Conservation (phyloP, 371 early-diverging fungal species). For the Capillidium rhysosporum region DNA sequence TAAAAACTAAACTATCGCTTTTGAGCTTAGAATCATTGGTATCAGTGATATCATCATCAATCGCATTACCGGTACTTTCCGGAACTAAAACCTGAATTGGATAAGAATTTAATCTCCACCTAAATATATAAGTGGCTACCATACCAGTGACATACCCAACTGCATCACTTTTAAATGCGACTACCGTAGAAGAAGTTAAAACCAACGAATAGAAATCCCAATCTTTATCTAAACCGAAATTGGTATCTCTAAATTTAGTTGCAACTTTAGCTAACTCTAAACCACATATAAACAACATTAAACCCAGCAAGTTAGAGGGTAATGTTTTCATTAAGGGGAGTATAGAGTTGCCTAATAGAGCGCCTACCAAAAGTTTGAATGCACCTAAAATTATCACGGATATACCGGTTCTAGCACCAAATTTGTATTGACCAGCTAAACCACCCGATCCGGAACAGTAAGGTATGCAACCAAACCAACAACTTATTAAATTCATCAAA, state of each 20-base stretch:
- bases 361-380: constrained; percentile 49
- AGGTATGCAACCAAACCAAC: constrained; percentile 74
- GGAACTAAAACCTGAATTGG: too few relatives aligned
- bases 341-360: constrained; percentile 63
- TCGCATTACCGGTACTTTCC: too few relatives aligned
- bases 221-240: too few relatives aligned
- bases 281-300: constrained; percentile 70
- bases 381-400: constrained; percentile 55
- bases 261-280: constrained; percentile 54
- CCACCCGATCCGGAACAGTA: constrained; percentile 79
- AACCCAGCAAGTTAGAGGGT: constrained; percentile 58
- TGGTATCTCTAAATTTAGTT: constrained; percentile 19
- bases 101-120: neutral
- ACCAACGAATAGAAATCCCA: constrained; percentile 42
- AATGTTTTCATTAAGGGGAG: constrained; percentile 39
- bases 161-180: constrained; percentile 62
- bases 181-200: constrained; percentile 39
- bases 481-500: constrained; percentile 63
- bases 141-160: constrained; percentile 57
- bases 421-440: constrained; percentile 78
- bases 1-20: too few relatives aligned
- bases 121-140: constrained; percentile 4
- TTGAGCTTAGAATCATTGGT: too few relatives aligned
- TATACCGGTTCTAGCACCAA: constrained; percentile 72
- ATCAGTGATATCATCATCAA: too few relatives aligned